These are phyloP conservation scores for Aureobasidium vineae DNA, from an alignment of 2,329 filamentous ascomycete genomes.

Conservation along the genomic window DNA sequence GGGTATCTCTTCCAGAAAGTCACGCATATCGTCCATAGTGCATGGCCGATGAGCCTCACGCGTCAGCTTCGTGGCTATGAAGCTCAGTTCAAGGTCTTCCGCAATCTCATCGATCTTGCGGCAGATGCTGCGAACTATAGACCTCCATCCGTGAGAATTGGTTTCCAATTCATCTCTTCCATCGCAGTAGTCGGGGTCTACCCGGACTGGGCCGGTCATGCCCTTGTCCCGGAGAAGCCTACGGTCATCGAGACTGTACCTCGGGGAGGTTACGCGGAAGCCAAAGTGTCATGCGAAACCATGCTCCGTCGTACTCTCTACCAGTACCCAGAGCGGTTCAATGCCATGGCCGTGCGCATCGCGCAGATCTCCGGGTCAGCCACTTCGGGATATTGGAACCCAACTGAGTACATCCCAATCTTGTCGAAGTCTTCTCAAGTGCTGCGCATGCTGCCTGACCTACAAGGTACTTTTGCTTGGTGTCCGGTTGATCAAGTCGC, in stretches of 20 bases:
- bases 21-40: slow-evolving; percentile 56
- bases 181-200: slow-evolving; percentile 44
- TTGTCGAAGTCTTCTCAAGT: no score
- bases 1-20: slow-evolving; percentile 40
- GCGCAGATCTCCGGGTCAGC: slow-evolving; percentile 55
- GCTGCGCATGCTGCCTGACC: no score
- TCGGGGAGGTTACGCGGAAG: slow-evolving; percentile 52
- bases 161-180: slow-evolving; percentile 47
- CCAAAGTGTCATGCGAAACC: slow-evolving; percentile 52
- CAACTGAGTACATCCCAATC: no score
- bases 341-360: slow-evolving; percentile 47
- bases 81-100: slow-evolving; percentile 52
- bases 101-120: slow-evolving; percentile 52
- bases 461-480: slow-evolving; percentile 42
- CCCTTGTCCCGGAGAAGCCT: slow-evolving; percentile 47
- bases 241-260: slow-evolving; percentile 44
- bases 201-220: slow-evolving; percentile 31
- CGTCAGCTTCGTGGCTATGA: slow-evolving; percentile 52
- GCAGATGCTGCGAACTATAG: slow-evolving; percentile 36
- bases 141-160: neutral
- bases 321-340: slow-evolving; percentile 45
- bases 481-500: slow-evolving; percentile 48
- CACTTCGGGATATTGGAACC: no score
- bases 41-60: slow-evolving; percentile 57
- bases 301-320: slow-evolving; percentile 53